Evolutionary conservation across 768 basidiomycete genomes (phyloP), one percentile per base, ranked within the genome.

Genomic region (Tricholoma furcatifolium): DNA sequence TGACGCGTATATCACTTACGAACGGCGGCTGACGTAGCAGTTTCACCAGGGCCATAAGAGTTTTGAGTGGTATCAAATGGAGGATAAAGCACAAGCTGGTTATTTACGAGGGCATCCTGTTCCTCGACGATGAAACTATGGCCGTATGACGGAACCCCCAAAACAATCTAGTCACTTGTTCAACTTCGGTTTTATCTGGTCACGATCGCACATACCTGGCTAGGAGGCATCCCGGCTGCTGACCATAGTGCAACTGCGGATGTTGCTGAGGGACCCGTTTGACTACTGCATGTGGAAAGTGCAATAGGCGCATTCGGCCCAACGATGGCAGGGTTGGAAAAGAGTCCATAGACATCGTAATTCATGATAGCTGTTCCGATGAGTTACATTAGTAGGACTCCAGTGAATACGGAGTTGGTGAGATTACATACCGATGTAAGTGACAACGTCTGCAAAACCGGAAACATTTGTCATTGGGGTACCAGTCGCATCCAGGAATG

Each of bases 261-360:
- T n/a, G 76, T 73, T 6, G 83, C 92, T 7, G 27, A 51, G 91
- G 92, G 8, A 90, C 91, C 27, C 74, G 69, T 56, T 87, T 82
- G 40, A 77, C 69, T 2, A 67, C 59, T 0, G 82, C 80, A 63
- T 93, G 95, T 0, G 78, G 70, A 68, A 93, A 84, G 31, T 79
- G 69, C 17, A 96, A 79, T n/a, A 4, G 94, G 93, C 0, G 93
- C 85, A 65, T 97, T 95, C 4, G 94, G 85, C 3, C 92, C 93
- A 45, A 83, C 73, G 55, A 78, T 71, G 51, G 77, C 60, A 60
- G 70, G 64, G 31, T 30, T 35, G 60, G 75, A 76, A 76, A 80
- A 87, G 4, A 69, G 57, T 2, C 76, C 76, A 62, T 64, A 68
- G 24, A 85, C 61, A 57, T 85, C 84, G 60, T 86, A 87, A 58